Base-by-base conservation (phyloP, 2,329 filamentous ascomycete species). In the Diaporthe humulicola region DNA sequence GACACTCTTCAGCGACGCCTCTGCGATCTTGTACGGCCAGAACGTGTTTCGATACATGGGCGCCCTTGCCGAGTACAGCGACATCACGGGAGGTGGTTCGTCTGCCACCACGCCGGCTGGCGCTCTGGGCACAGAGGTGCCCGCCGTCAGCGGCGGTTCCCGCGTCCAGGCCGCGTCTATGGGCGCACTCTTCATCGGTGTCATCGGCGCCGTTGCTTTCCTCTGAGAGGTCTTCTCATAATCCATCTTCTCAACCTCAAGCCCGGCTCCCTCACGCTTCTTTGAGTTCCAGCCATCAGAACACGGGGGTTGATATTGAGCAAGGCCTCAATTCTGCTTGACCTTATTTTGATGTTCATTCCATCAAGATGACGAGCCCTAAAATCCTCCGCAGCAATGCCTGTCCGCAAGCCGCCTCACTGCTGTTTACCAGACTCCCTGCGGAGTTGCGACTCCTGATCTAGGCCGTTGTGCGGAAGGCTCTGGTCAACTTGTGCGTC, bases 21-120 rank as follows among this genome's bases (percentile, higher is more conserved):
- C 82, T 2, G 78, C 78, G 2, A 78, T 89, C 6, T 81, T 90
- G 1, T 90, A 88, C 73, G 85, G 86, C 4, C 81, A 84, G 40
- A 90, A 90, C 67, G 82, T 70, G 0, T 90, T 90, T 75, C 76
- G 82, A 2, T 89, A 90, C 75, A 80, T 82, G 10, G 10, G 79
- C 89, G 22, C 84, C 33, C 33, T 36, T n/a, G n/a, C n/a, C n/a
- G n/a, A n/a, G 9, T 36, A 5, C 33, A 36, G 4, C 33, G 33
- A 9, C 9, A 9, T 36, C 33, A 36, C 9, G 4, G 33, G n/a
- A n/a, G 33, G 33, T 36, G 4, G 33, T 36, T 36, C 33, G 33
- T 5, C 33, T 9, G 9, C 33, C 33, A 36, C 79, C 7, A 77
- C 80, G 12, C 78, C 81, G 25, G 75, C 80, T 36, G 33, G 33